phyloP scores from a whole-genome alignment of 1,284 basidiomycete genomes.

The Pseudozyma pruni region DNA sequence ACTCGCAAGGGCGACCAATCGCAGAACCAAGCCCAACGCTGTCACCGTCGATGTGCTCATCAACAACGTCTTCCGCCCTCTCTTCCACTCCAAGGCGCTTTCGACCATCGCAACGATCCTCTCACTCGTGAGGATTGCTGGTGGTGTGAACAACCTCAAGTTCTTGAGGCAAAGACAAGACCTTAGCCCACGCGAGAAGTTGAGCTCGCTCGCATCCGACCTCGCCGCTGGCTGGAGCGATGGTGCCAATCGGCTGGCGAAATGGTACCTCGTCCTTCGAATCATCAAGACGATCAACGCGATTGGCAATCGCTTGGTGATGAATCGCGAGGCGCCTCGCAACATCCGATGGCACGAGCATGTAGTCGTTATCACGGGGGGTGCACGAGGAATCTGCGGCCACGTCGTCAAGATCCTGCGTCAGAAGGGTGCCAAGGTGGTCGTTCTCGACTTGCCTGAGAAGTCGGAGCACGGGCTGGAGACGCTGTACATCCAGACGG shows the following conservation, averaged over 20 bases:
- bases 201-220: slow-evolving; percentile 10
- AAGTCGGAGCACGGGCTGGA: slow-evolving; percentile 48
- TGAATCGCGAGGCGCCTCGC: slow-evolving; percentile 32
- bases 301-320: slow-evolving; percentile 40
- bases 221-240: slow-evolving; percentile 29
- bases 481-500: slow-evolving; percentile 43
- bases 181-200: slow-evolving; percentile 24
- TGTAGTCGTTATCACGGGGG: slow-evolving; percentile 54
- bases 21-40: slow-evolving; percentile 21
- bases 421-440: slow-evolving; percentile 47
- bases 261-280: slow-evolving; percentile 36
- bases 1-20: slow-evolving; percentile 30
- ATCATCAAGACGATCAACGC: slow-evolving; percentile 46
- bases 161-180: slow-evolving; percentile 22
- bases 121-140: slow-evolving; percentile 36
- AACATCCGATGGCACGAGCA: slow-evolving; percentile 48
- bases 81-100: slow-evolving; percentile 27
- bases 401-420: slow-evolving; percentile 39
- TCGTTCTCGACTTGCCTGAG: slow-evolving; percentile 47
- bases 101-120: slow-evolving; percentile 47
- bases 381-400: slow-evolving; percentile 53
- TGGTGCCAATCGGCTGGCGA: slow-evolving; percentile 14
- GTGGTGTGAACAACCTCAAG: slow-evolving; percentile 37
- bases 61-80: slow-evolving; percentile 28
- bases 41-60: slow-evolving; percentile 35